A percentile compares a stretch with the other conserved stretches of the same genome.
Evolutionary conservation across 495 filamentous ascomycete genomes (phyloP).

Genomic region (Usnea hakonensis): DNA sequence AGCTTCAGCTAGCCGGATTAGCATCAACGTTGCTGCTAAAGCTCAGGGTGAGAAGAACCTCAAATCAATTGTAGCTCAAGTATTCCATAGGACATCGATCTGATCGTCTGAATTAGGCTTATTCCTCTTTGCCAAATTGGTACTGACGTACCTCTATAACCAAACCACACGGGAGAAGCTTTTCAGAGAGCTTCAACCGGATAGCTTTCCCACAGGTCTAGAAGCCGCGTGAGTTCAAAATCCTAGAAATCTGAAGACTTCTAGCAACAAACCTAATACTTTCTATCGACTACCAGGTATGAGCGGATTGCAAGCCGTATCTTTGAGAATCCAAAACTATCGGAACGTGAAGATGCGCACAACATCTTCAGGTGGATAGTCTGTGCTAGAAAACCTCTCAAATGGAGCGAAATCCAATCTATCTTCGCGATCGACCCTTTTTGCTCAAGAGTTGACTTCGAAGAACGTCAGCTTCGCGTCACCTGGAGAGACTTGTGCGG

Average conservation of each 20-base stretch:
- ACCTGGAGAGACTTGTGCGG: not conserved
- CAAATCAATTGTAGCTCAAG: not conserved
- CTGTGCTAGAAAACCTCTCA: slow-evolving; percentile 6
- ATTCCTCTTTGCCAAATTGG: not conserved
- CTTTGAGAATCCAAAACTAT: not conserved
- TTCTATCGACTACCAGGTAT: not conserved
- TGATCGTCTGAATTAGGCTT: not conserved
- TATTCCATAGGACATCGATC: not conserved
- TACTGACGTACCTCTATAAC: not conserved
- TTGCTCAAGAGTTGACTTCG: not conserved
- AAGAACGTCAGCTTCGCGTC: not conserved
- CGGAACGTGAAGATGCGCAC: not conserved
- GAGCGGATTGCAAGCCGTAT: not conserved
- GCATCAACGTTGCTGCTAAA: not conserved
- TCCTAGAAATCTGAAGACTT: too few species aligned
- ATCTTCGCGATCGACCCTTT: not conserved
- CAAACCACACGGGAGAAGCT: not conserved
- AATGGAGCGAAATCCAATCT: slow-evolving; percentile 3
- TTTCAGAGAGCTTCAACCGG: not conserved
- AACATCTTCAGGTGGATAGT: slow-evolving; percentile 3
- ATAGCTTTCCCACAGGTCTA: not conserved
- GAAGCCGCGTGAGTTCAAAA: not conserved
- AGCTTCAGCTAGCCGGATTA: not conserved
- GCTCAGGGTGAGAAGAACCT: not conserved
- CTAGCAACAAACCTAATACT: not conserved